Evolutionary conservation across 495 filamentous ascomycete genomes (phyloP), one percentile per base, ranked within the genome.

Genomic region (Penicillium paxilli): DNA sequence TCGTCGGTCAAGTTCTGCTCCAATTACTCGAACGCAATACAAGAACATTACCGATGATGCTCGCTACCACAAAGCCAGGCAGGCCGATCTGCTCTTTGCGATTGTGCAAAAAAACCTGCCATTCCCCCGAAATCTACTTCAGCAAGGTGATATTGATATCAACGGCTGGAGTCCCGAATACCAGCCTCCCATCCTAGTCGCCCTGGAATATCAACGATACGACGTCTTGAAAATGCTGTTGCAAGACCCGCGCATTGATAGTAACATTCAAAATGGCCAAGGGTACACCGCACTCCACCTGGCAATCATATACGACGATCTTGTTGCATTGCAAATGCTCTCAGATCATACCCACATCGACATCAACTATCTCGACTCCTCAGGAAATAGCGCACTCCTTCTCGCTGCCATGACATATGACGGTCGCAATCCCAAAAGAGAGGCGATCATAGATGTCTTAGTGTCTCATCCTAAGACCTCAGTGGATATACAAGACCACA

Each of bases 121-220:
- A 35, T 35, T 49, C 19, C 26, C 35, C 21, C 26, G 12, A n/a
- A 28, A 49, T 10, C 46, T 49, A 17, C 46, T 49, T 32, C 1
- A 28, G 0, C 45, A 19, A 9, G 23, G 9, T 35, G 46, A 49
- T 2, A 35, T 33, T 24, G 10, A 37, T 19, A 12, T 49, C 46
- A 20, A 35, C 6, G 35, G 17, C 11, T 5, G 23, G 35, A 32
- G 22, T 22, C 46, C 5, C 28, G 32, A 48, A 49, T 1, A 22
- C 37, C 49, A 52, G 38, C 49, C 26, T 19, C 49, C 49, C 8
- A 22, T 52, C 26, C 25, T 52, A 16, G 49, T 52, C 35, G 49
- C 49, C 21, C 12, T 52, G 26, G 38, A 52, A 52, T 52, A 42
- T 22, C 49, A 22, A 52, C 49, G 42, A 26, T n/a, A 44, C 30